Percentiles rank a stretch among this genome's conserved stretches.
These are phyloP conservation scores for Didymosphaeria variabile DNA, from an alignment of 2,329 filamentous ascomycete species.

Conservation along the genomic window DNA sequence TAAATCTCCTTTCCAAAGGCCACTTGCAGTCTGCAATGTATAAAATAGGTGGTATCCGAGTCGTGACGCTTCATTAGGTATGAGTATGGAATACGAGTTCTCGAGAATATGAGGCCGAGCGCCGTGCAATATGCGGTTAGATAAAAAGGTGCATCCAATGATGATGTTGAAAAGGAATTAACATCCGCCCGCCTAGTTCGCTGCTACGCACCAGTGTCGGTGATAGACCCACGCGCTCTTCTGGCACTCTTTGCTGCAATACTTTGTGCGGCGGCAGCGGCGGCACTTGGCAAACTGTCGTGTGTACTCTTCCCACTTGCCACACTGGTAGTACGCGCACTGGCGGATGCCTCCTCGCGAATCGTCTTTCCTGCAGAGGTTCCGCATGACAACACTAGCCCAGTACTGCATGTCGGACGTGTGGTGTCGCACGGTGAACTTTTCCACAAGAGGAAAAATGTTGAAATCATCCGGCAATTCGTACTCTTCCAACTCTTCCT, in stretches of 20 bases:
- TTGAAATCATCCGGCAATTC: conserved; percentile 94
- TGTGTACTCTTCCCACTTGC: conserved; percentile 97
- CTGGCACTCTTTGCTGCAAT: conserved; percentile 99
- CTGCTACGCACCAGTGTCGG: conserved; percentile 94
- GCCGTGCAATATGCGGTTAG: conserved; percentile 54
- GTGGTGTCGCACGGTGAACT: conserved; percentile 95
- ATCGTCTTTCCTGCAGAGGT: conserved; percentile 97
- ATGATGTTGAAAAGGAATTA: conserved; percentile 40
- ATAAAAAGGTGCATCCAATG: conserved; percentile 43
- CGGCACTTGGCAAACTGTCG: conserved; percentile 98
- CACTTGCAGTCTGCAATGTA: conserved; percentile 39
- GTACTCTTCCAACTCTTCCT: conserved; percentile 85
- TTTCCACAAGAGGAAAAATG: conserved; percentile 97
- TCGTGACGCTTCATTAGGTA: conserved; percentile 53
- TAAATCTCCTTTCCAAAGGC: conserved; percentile 37
- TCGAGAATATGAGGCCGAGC: conserved; percentile 47
- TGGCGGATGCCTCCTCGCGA: conserved; percentile 92
- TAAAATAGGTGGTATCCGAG: conserved; percentile 42
- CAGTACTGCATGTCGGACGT: conserved; percentile 99
- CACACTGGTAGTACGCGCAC: conserved; percentile 97
- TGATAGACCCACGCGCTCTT: conserved; percentile 99
- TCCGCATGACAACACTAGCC: conserved; percentile 98
- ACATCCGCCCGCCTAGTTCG: conserved; percentile 54
- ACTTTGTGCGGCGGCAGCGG: conserved; percentile 94
- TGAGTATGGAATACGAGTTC: conserved; percentile 45